phyloP scores from a whole-genome alignment of 495 filamentous ascomycete species.

The Hyaloscypha bicolor region DNA sequence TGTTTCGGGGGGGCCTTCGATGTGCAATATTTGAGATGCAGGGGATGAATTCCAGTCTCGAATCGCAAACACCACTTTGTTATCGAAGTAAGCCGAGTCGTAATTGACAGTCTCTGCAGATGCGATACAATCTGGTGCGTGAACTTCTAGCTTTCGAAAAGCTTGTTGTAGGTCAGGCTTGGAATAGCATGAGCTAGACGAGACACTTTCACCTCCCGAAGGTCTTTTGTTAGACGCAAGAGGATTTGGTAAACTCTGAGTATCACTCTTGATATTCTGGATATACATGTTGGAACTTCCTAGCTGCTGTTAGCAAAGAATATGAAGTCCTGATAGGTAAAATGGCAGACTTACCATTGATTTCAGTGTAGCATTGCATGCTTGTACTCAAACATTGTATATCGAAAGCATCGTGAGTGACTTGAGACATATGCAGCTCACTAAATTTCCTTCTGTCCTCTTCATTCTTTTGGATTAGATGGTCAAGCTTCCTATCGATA shows the following conservation, averaged over 20 bases:
- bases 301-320: too few species aligned
- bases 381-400: background rate
- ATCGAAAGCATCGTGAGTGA: background rate
- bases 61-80: background rate
- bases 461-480: background rate
- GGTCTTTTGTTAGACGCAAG: too few species aligned
- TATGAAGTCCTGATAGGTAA: too few species aligned
- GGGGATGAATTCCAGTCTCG: background rate
- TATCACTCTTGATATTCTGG: too few species aligned
- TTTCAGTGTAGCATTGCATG: background rate
- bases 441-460: background rate
- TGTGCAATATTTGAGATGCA: background rate
- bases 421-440: background rate
- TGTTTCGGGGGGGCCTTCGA: background rate
- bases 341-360: too few species aligned
- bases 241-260: too few species aligned
- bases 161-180: background rate
- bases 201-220: too few species aligned
- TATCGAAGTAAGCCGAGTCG: background rate
- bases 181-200: too few species aligned
- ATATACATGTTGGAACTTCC: too few species aligned
- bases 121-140: background rate
- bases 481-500: background rate
- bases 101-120: background rate
- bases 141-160: background rate